A percentile compares a stretch with the other conserved stretches of the same genome.
Conservation (phyloP, 371 early-diverging fungal genomes). For the Actinomortierella ambigua region DNA sequence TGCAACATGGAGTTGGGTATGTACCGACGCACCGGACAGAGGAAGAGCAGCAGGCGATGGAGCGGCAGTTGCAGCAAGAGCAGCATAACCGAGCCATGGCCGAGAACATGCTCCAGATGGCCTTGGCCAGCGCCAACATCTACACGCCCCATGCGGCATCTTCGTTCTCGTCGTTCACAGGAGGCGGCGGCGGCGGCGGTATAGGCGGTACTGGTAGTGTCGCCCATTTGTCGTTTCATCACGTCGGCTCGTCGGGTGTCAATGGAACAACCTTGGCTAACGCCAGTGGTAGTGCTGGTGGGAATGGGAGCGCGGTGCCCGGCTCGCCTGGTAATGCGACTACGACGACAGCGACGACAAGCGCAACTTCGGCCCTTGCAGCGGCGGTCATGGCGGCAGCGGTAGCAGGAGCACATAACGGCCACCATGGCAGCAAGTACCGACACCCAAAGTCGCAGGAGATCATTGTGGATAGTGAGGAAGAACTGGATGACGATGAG, state of each 20-base stretch:
- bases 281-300: no score
- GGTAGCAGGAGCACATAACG: neutral
- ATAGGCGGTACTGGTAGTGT: neutral
- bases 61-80: conserved; percentile 25
- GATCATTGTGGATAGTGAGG: neutral
- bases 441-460: neutral
- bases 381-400: neutral
- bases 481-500: neutral
- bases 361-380: neutral
- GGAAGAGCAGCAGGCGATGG: conserved; percentile 14
- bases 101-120: conserved; percentile 34
- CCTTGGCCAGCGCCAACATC: conserved; percentile 24
- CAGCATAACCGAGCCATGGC: conserved; percentile 35
- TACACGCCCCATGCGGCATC: neutral
- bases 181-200: no score
- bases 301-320: no score
- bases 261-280: no score
- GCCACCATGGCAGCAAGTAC: neutral
- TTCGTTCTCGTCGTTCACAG: neutral
- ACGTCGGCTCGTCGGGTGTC: no score
- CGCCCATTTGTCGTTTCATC: no score
- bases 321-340: neutral
- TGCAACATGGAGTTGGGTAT: neutral
- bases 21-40: conserved; percentile 4
- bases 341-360: neutral